Percentiles rank a stretch among this genome's conserved stretches.
phyloP scores from a whole-genome alignment of 108 stramenopile species.

The Skeletonema potamos region DNA sequence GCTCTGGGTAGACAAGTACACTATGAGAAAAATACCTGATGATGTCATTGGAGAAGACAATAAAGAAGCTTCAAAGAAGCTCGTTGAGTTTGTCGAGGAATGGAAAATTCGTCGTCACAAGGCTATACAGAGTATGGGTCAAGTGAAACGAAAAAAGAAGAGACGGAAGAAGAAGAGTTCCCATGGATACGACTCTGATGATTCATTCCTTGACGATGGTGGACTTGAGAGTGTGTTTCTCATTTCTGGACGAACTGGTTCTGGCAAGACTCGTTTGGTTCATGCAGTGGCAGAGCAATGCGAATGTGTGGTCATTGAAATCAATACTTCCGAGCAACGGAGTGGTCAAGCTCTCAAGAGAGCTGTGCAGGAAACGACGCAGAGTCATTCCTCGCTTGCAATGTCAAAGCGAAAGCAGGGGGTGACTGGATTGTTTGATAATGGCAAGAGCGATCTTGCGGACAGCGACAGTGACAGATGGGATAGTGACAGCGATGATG shows the following conservation, averaged over 20 bases:
- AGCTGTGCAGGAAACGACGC: constrained; percentile 76
- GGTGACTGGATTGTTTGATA: not conserved
- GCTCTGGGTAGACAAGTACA: constrained; percentile 54
- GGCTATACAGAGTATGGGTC: constrained; percentile 45
- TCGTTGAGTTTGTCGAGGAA: constrained; percentile 53
- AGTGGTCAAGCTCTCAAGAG: constrained; percentile 58
- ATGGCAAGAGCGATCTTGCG: not conserved
- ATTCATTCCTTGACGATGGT: constrained; percentile 42
- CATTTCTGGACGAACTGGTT: constrained; percentile 63
- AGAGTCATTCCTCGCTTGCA: constrained; percentile 67
- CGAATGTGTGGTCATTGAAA: constrained; percentile 71
- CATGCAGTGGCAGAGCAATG: constrained; percentile 64
- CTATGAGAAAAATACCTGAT: constrained; percentile 39
- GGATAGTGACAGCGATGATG: not conserved
- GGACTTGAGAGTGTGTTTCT: constrained; percentile 52
- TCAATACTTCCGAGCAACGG: constrained; percentile 65
- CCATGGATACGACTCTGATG: constrained; percentile 56
- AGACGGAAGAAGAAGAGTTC: constrained; percentile 21
- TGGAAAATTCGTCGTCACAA: constrained; percentile 66
- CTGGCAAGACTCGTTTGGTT: constrained; percentile 72
- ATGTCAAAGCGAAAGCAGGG: constrained; percentile 31
- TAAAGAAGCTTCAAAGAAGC: constrained; percentile 28
- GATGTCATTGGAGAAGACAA: constrained; percentile 44
- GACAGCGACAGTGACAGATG: constrained; percentile 1
- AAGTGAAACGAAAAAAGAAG: constrained; percentile 27